Percentiles rank a stretch among this genome's conserved stretches.
Evolutionary conservation across 306 rosid species (phyloP).

Genomic region (Cicer judaicum): DNA sequence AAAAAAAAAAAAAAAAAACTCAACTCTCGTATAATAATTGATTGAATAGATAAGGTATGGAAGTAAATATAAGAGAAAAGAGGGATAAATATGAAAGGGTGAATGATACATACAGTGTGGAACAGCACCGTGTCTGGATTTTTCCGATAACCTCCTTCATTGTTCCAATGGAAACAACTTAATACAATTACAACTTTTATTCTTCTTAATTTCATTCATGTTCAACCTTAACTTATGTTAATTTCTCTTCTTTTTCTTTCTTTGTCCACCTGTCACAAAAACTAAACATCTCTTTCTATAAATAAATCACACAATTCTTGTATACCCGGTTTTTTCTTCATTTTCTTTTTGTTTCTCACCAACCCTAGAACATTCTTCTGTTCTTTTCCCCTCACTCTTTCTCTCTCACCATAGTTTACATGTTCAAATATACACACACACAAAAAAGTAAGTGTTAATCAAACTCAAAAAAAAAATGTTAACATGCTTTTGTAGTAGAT

Average conservation of each 20-base stretch:
- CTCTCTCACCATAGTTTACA: slow-evolving; percentile 15
- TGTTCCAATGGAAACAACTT: slow-evolving; percentile 35
- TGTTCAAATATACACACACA: not conserved
- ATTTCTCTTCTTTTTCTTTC: not conserved
- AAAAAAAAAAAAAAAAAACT: too few species aligned
- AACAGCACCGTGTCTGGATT: slow-evolving; percentile 46
- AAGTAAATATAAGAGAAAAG: slow-evolving; percentile 36
- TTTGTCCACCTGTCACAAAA: not conserved
- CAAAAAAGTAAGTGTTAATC: slow-evolving; percentile 41
- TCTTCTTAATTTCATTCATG: not conserved
- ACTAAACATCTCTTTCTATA: slow-evolving; percentile 1
- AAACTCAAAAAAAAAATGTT: slow-evolving; percentile 13
- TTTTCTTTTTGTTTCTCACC: slow-evolving; percentile 48
- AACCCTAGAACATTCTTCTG: slow-evolving; percentile 34
- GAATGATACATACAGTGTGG: slow-evolving; percentile 31
- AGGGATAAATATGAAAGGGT: slow-evolving; percentile 42
- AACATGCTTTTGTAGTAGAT: slow-evolving; percentile 20
- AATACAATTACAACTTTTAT: not conserved
- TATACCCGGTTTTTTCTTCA: slow-evolving; percentile 25
- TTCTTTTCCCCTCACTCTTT: not conserved
- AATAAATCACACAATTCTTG: slow-evolving; percentile 42
- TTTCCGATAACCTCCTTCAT: slow-evolving; percentile 50
- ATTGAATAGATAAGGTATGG: slow-evolving; percentile 30
- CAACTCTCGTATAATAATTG: not conserved
- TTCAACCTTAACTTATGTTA: not conserved